Conservation (phyloP, 2,329 filamentous ascomycete genomes). For the Neocucurbitaria cava region DNA sequence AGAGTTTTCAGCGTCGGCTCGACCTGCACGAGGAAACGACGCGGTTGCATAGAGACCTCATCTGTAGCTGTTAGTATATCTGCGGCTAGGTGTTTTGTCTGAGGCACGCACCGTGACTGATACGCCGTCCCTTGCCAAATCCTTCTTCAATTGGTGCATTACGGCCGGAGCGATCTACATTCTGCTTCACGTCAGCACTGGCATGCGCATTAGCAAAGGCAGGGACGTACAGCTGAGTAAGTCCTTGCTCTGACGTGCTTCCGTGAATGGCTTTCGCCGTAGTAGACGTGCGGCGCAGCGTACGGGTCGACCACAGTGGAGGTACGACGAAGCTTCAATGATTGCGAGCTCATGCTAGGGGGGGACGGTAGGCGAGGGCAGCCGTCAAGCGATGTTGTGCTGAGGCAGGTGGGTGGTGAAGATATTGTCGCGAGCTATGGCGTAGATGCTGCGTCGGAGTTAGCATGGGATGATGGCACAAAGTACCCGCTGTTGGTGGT, state of each 20-base stretch:
- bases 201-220: neutral
- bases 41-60: slow-evolving; percentile 71
- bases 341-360: slow-evolving; percentile 53
- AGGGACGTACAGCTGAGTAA: slow-evolving; percentile 61
- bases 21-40: slow-evolving; percentile 86
- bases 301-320: slow-evolving; percentile 61
- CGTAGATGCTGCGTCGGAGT: slow-evolving; percentile 14
- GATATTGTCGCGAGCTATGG: slow-evolving; percentile 26
- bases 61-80: slow-evolving; percentile 60
- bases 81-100: neutral
- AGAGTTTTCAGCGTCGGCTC: slow-evolving; percentile 81
- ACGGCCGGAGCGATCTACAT: slow-evolving; percentile 39
- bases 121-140: slow-evolving; percentile 41
- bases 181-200: slow-evolving; percentile 28
- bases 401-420: slow-evolving; percentile 15
- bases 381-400: slow-evolving; percentile 16
- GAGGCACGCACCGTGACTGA: slow-evolving; percentile 45
- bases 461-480: slow-evolving; percentile 9
- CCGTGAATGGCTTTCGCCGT: slow-evolving; percentile 59
- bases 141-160: slow-evolving; percentile 38
- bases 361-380: slow-evolving; percentile 22
- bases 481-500: slow-evolving; percentile 6
- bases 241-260: slow-evolving; percentile 59
- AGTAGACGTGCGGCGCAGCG: slow-evolving; percentile 66
- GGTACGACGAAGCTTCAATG: slow-evolving; percentile 44